Base-by-base conservation (phyloP, 208 protist species). In the Kentomonas sorsogonicus region DNA sequence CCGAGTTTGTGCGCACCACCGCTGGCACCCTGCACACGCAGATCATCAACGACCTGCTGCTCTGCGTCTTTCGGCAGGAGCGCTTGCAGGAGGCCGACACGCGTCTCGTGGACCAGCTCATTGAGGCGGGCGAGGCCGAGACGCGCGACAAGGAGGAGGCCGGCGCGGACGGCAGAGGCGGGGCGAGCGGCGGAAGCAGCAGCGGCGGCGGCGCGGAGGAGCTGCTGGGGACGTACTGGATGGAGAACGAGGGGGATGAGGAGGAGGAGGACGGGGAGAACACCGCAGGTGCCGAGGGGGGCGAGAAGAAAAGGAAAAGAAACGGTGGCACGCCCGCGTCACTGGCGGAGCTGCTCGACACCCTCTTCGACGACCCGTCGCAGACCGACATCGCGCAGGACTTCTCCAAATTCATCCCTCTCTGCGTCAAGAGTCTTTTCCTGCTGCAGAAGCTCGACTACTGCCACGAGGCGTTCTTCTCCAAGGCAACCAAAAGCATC, bases 381-480 rank as follows among this genome's bases (percentile, higher is more conserved):
- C 69, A 88, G 40, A 58, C 69, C 30, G 46, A 50, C 10, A 38
- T 87, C 20, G 41, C 67, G 6, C 56, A 63, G 57, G 78, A 87
- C 54, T 86, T 88, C 66, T 51, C 86, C 2, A 70, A 69, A 20
- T 89, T 94, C 36, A 81, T 94, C 43, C 83, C 86, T 0, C 66
- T 94, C 2, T 89, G 82, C 47, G 75, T 94, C 18, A 77, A 78
- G 68, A 81, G 70, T 30, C 62, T 89, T 1, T 36, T 80, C 44
- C 56, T 82, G 47, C 69, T 94, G 2, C 76, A 56, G 6, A 75
- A 79, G 40, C 45, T 94, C 10, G 72, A 86, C 30, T 47, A 63
- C 69, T 89, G 70, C 57, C 84, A 86, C 66, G 82, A 88, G 63
- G 78, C 75, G 1, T 86, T 90, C 64, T 85, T 83, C 39, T 79